These are phyloP conservation scores for Clarireedia homoeocarpa DNA, from an alignment of 2,329 filamentous ascomycete species.

Conservation along the genomic window DNA sequence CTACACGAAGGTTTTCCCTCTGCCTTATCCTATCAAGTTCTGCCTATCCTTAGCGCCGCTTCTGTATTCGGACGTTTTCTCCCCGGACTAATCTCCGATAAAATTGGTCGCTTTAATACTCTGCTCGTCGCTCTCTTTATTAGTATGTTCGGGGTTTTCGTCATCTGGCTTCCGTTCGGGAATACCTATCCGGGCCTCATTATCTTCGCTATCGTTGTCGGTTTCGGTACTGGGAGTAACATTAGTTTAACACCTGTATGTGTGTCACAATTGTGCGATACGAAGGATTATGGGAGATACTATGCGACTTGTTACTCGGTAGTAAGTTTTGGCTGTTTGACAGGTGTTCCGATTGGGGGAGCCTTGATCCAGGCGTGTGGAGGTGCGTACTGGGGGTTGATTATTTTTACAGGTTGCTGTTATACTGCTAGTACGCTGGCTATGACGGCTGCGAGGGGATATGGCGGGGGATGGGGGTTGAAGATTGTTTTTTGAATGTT, in stretches of 20 bases:
- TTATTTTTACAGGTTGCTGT: conserved; percentile 17
- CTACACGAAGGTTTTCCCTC: conserved; percentile 54
- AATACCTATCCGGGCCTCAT: conserved; percentile 54
- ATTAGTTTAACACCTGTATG: conserved; percentile 80
- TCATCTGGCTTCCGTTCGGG: conserved; percentile 67
- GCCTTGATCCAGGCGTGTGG: conserved; percentile 41
- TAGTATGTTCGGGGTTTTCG: conserved; percentile 43
- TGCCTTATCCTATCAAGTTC: conserved; percentile 65
- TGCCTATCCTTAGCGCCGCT: conserved; percentile 77
- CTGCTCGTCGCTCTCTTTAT: conserved; percentile 62
- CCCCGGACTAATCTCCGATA: conserved; percentile 73
- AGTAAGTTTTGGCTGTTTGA: conserved; percentile 66
- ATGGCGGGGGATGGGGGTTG: conserved; percentile 3
- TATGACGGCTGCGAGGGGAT: conserved; percentile 1
- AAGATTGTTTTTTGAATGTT: not conserved
- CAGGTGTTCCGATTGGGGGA: conserved; percentile 65
- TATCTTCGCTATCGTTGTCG: conserved; percentile 68
- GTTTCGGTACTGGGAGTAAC: conserved; percentile 72
- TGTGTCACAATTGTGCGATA: conserved; percentile 73
- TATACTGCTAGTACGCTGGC: conserved; percentile 8
- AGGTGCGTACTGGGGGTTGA: conserved; percentile 18
- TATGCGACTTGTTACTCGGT: conserved; percentile 81
- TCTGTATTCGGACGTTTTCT: conserved; percentile 72
- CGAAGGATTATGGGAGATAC: conserved; percentile 74
- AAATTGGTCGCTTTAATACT: conserved; percentile 76